Base-by-base conservation (phyloP, 2,329 filamentous ascomycete species). In the Xylaria sp. region DNA sequence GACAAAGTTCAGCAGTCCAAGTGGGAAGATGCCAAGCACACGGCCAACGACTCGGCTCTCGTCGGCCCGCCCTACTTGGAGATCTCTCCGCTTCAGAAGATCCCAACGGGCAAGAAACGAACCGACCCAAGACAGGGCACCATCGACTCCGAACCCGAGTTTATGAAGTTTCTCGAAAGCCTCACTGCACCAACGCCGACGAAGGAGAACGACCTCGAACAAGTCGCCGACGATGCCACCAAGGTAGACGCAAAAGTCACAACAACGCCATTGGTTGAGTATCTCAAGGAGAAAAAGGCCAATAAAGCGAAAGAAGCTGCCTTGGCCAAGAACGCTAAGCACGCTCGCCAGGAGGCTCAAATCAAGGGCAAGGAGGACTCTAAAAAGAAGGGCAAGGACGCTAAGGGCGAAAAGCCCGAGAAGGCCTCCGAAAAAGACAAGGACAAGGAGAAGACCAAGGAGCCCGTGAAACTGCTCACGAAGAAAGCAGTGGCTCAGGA, bases 101-200 rank as follows among this genome's bases (percentile, higher is more conserved):
- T 94, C 1, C 94, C 95, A 1, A 89, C 88, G 68, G 88, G 86
- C 44, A 93, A 93, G 79, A 88, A 89, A 59, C 90, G 94, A 41
- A 88, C 89, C 63, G 96, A 99, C 83, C 89, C 90, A 63, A 90
- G 94, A 15, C 93, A 97, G 79, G 96, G 95, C 63, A 97, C 94
- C 2, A 98, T 99, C 73, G 96, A 99, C 76, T 94, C 97, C 78
- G 96, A 99, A 77, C 90, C 93, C 0, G 96, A 98, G 75, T 99
- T 98, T 76, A 97, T 98, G 84, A 90, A 91, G 31, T 99, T 98
- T 79, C 86, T 99, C 8, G 92, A 97, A 79, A 92, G 89, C 63
- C 86, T 98, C 56, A 97, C 94, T 1, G 94, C 97, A 74, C 88
- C 75, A 20, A 80, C 81, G 9, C 82, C 82, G 1, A 76, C 82